Conservation (phyloP, 2,329 filamentous ascomycete species). For the Magnaporthales sp. region DNA sequence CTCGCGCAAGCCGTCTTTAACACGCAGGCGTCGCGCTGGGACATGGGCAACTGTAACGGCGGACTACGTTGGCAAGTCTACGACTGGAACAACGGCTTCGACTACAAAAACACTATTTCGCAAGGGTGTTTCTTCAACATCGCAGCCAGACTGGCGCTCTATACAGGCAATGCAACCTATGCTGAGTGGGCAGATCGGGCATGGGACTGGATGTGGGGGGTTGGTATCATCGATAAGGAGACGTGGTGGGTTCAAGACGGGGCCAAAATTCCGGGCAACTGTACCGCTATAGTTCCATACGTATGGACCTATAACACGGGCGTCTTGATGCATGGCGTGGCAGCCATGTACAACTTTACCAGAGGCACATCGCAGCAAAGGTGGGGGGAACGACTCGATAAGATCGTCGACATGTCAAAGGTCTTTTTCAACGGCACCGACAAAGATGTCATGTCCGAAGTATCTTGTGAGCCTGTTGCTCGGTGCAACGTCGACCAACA, state of each 20-base stretch:
- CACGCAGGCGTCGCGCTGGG: conserved; percentile 67
- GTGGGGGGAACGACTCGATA: conserved; percentile 52
- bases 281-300: conserved; percentile 46
- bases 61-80: conserved; percentile 83
- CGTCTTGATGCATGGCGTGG: conserved; percentile 55
- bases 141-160: conserved; percentile 52
- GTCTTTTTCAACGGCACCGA: conserved; percentile 45
- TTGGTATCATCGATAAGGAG: conserved; percentile 48
- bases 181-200: conserved; percentile 65
- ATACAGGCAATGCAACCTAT: conserved; percentile 71
- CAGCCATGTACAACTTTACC: conserved; percentile 60
- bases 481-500: conserved; percentile 54
- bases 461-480: conserved; percentile 53
- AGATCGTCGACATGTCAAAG: conserved; percentile 42
- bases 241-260: conserved; percentile 55
- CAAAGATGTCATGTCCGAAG: conserved; percentile 53
- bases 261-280: conserved; percentile 46
- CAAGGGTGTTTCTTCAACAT: conserved; percentile 44
- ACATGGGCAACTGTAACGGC: conserved; percentile 57
- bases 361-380: conserved; percentile 24
- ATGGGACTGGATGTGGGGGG: conserved; percentile 58
- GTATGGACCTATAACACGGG: conserved; percentile 66
- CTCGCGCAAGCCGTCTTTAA: conserved; percentile 78
- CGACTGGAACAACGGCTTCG: conserved; percentile 69
- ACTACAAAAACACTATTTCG: conserved; percentile 53